Conservation (phyloP, 208 protist species). For the Strigomonas galati region DNA sequence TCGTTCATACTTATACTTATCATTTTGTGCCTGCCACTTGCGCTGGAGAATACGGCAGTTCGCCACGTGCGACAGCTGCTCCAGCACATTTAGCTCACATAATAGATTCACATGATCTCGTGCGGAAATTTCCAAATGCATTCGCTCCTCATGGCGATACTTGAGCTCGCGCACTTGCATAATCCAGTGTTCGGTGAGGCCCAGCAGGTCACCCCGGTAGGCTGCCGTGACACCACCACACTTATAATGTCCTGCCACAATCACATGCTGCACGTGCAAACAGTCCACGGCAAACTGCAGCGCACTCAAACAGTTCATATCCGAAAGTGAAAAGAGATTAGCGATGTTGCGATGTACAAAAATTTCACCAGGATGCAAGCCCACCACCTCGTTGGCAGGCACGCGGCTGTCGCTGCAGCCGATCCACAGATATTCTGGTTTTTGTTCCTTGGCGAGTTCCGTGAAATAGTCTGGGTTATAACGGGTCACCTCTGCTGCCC, state of each 20-base stretch:
- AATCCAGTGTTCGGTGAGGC: constrained; percentile 81
- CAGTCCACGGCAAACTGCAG: constrained; percentile 93
- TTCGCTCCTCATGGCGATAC: constrained; percentile 63
- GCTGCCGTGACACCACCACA: constrained; percentile 91
- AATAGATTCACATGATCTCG: constrained; percentile 48
- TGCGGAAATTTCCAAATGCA: constrained; percentile 38
- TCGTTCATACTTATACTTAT: too few relatives aligned
- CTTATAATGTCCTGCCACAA: constrained; percentile 92
- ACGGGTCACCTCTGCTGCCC: constrained; percentile 66
- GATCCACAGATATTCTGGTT: constrained; percentile 93
- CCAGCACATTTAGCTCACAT: constrained; percentile 76
- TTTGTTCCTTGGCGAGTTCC: constrained; percentile 70
- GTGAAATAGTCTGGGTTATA: constrained; percentile 89
- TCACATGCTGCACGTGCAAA: constrained; percentile 92
- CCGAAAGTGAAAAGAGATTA: constrained; percentile 89
- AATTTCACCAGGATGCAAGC: constrained; percentile 87
- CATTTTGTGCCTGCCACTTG: too few relatives aligned
- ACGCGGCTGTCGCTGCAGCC: constrained; percentile 90
- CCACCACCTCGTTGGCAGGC: constrained; percentile 84
- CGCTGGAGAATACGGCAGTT: too few relatives aligned
- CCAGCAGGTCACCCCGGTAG: constrained; percentile 46
- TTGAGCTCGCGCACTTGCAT: constrained; percentile 63
- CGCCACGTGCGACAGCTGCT: constrained; percentile 56
- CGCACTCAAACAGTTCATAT: constrained; percentile 89
- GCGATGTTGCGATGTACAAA: constrained; percentile 96